These are phyloP conservation scores for Rubia balearica DNA, from an alignment of 305 asterid species.

Conservation along the genomic window DNA sequence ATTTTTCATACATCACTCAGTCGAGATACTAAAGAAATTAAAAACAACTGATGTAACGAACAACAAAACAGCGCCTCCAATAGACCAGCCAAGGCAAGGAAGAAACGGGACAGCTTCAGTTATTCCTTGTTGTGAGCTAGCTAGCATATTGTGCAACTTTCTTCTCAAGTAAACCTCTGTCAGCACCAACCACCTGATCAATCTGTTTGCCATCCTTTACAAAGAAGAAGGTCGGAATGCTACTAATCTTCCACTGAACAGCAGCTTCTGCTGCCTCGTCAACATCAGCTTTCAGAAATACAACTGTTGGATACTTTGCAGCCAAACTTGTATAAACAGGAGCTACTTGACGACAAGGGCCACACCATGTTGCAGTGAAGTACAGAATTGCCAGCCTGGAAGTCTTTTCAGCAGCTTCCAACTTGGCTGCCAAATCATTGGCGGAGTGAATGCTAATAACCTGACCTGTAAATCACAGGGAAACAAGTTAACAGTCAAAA, in stretches of 20 bases:
- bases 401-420: slow-evolving; percentile 37
- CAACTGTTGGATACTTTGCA: slow-evolving; percentile 31
- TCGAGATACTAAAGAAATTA: background rate
- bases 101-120: background rate
- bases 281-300: slow-evolving; percentile 49
- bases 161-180: slow-evolving; percentile 37
- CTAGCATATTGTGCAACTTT: slow-evolving; percentile 35
- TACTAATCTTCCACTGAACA: slow-evolving; percentile 30
- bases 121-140: background rate
- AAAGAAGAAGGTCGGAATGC: slow-evolving; percentile 53
- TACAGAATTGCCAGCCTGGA: slow-evolving; percentile 45
- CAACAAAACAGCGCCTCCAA: background rate
- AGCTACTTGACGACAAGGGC: slow-evolving; percentile 40
- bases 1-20: background rate
- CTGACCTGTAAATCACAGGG: slow-evolving; percentile 36
- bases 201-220: slow-evolving; percentile 39
- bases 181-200: slow-evolving; percentile 32
- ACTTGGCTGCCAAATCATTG: slow-evolving; percentile 27
- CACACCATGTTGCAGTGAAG: slow-evolving; percentile 60
- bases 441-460: slow-evolving; percentile 38
- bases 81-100: background rate
- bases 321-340: slow-evolving; percentile 41
- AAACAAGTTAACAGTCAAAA: background rate
- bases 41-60: background rate
- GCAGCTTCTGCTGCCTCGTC: slow-evolving; percentile 46